phyloP scores from a whole-genome alignment of 441 rosid species.

The Corymbia calophylla region DNA sequence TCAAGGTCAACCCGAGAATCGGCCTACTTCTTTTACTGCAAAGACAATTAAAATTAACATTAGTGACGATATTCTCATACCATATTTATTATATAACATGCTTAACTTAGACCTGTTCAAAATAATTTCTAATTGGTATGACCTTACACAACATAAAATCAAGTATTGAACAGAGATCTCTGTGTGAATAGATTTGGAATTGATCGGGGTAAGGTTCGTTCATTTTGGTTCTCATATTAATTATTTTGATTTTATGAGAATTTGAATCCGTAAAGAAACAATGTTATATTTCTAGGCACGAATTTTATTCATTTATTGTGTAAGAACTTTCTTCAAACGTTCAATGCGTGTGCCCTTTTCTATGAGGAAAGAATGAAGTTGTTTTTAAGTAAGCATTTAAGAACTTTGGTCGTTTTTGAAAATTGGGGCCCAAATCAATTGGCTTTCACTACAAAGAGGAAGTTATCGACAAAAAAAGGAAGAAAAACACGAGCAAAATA shows the following conservation, averaged over 20 bases:
- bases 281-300: fast-evolving
- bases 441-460: not conserved
- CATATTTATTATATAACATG: fast-evolving
- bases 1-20: not conserved
- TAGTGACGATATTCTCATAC: fast-evolving
- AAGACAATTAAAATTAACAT: not conserved
- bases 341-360: fast-evolving
- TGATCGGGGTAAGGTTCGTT: fast-evolving
- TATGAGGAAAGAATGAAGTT: fast-evolving
- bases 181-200: not conserved
- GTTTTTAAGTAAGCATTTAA: too few relatives aligned
- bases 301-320: not conserved
- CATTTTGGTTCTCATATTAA: not conserved
- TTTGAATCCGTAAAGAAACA: not conserved
- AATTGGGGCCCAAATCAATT: fast-evolving
- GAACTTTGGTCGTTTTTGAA: fast-evolving
- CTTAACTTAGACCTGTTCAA: not conserved
- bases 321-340: fast-evolving
- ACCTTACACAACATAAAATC: not conserved
- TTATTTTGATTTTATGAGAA: not conserved
- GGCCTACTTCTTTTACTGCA: not conserved
- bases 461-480: not conserved
- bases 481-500: not conserved
- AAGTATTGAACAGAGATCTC: not conserved
- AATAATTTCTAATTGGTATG: not conserved